These are phyloP conservation scores for Phylloporus arenicola DNA, from an alignment of 768 basidiomycete species.

Conservation along the genomic window DNA sequence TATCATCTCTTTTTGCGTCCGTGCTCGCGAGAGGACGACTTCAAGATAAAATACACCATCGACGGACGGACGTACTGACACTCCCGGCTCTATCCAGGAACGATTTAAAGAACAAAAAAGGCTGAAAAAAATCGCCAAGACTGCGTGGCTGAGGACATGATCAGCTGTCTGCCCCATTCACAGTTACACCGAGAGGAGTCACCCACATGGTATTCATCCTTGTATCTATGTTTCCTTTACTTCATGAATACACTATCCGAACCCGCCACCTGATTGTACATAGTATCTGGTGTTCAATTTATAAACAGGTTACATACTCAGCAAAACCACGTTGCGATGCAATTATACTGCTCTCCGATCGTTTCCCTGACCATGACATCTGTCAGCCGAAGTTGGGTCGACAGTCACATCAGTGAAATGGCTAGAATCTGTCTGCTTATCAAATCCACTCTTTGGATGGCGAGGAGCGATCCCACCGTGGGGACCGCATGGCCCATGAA, in stretches of 20 bases:
- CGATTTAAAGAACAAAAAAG: slow-evolving; percentile 80
- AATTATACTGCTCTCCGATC: no score
- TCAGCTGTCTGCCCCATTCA: background rate
- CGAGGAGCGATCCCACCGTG: no score
- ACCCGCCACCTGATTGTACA: background rate
- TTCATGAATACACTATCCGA: background rate
- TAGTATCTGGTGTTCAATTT: no score
- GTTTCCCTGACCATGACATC: no score
- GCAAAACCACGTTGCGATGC: no score
- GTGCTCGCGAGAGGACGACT: slow-evolving; percentile 17
- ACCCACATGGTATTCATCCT: no score
- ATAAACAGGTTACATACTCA: no score
- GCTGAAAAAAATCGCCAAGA: slow-evolving; percentile 81
- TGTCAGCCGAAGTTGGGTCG: no score
- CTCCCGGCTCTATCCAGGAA: slow-evolving; percentile 44
- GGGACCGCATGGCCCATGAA: no score
- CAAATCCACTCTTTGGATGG: no score
- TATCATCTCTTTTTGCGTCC: slow-evolving; percentile 15
- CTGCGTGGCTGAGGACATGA: slow-evolving; percentile 74
- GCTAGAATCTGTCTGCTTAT: no score
- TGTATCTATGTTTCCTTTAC: background rate
- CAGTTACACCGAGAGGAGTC: background rate
- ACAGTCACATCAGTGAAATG: no score
- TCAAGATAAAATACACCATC: slow-evolving; percentile 15
- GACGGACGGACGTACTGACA: slow-evolving; percentile 25